Conservation (phyloP, 768 basidiomycete genomes). For the Pulveroboletus sp. region DNA sequence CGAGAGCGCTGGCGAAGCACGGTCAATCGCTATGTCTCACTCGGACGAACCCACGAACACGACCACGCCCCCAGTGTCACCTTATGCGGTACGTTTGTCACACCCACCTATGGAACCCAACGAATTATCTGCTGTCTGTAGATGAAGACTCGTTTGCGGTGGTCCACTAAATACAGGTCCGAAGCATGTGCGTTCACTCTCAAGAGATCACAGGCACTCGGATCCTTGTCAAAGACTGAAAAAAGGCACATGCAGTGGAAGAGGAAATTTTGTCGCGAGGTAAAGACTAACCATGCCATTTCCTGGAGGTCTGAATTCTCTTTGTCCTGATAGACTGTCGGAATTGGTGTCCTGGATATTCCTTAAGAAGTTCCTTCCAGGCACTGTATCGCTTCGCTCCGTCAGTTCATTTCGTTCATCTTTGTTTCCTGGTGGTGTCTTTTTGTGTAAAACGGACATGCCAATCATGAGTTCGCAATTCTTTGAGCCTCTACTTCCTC, state of each 20-base stretch:
- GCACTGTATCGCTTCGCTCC: background rate
- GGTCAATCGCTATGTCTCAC: conserved; percentile 14
- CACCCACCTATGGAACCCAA: background rate
- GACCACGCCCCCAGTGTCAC: conserved; percentile 11
- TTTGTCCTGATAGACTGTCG: conserved; percentile 14
- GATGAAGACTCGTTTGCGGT: conserved; percentile 39
- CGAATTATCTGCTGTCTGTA: conserved; percentile 13
- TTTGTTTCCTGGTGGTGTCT: background rate
- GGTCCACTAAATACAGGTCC: conserved; percentile 44
- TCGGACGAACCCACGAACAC: conserved; percentile 4
- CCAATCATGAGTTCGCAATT: conserved; percentile 15
- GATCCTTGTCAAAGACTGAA: conserved; percentile 31
- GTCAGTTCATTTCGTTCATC: background rate
- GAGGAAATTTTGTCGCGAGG: conserved; percentile 52
- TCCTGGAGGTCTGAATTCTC: background rate
- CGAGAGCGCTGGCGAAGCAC: conserved; percentile 43
- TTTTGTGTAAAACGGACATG: background rate
- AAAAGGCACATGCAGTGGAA: conserved; percentile 49
- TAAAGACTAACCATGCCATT: conserved; percentile 9
- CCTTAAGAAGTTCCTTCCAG: conserved; percentile 3
- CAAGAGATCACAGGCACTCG: conserved; percentile 36
- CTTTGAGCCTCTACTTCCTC: conserved; percentile 43
- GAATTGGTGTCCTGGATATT: conserved; percentile 11
- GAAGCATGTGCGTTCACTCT: conserved; percentile 50
- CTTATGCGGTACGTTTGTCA: conserved; percentile 16